phyloP scores from a whole-genome alignment of 2,329 filamentous ascomycete genomes.

The Lachnellula willkommii region DNA sequence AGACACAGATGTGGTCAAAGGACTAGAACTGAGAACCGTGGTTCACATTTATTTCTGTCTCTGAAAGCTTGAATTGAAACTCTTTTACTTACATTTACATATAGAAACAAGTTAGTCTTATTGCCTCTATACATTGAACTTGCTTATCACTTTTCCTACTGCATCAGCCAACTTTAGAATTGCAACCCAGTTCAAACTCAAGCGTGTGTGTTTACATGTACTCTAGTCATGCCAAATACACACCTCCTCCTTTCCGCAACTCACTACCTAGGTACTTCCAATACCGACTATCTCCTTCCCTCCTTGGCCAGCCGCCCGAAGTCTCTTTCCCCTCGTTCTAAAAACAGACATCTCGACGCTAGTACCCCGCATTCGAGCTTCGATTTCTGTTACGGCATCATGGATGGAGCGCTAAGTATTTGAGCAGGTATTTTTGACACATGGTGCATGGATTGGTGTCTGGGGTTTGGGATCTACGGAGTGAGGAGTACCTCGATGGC shows the following conservation, averaged over 20 bases:
- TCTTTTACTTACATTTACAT: no score
- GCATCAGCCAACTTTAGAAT: no score
- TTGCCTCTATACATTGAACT: no score
- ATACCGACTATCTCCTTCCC: background rate
- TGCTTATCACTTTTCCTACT: no score
- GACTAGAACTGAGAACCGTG: no score
- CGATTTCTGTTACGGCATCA: slow-evolving; percentile 15
- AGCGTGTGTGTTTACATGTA: background rate
- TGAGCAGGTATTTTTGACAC: background rate
- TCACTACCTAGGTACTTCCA: background rate
- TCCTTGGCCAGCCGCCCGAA: background rate
- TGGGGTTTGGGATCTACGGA: background rate
- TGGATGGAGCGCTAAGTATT: background rate
- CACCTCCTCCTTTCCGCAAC: background rate
- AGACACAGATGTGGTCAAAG: no score
- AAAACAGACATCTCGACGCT: background rate
- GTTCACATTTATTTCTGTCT: no score
- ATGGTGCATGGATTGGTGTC: background rate
- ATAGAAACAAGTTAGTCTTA: no score
- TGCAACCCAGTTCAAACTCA: no score
- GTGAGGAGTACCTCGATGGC: background rate
- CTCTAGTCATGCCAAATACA: background rate
- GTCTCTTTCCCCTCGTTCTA: background rate
- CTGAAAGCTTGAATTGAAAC: no score
- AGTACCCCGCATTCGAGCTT: background rate